Conservation (phyloP, 2,329 filamentous ascomycete species). For the Phoma sp. region DNA sequence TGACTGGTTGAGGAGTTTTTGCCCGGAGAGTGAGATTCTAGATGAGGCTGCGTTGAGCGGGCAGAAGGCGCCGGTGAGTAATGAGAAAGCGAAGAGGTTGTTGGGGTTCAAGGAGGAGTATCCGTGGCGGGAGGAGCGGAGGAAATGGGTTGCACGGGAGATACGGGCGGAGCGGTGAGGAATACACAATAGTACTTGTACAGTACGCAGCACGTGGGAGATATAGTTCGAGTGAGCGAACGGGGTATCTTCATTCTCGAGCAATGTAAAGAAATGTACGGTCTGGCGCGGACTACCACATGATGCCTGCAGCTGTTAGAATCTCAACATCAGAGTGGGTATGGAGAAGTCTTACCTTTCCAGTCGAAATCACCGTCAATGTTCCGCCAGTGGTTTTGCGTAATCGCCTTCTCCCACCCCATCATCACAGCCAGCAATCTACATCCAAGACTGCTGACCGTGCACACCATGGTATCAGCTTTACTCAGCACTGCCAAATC, state of each 20-base stretch:
- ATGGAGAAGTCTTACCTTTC: no score
- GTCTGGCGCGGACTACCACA: slow-evolving; percentile 32
- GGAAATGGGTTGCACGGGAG: slow-evolving; percentile 4
- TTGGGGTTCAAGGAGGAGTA: slow-evolving; percentile 66
- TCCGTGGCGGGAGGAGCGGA: slow-evolving; percentile 53
- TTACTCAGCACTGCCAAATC: slow-evolving; percentile 77
- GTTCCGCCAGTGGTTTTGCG: slow-evolving; percentile 73
- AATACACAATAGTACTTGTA: background rate
- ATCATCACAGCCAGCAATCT: slow-evolving; percentile 83
- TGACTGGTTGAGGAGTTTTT: slow-evolving; percentile 58
- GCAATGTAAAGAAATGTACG: background rate
- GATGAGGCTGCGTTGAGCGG: slow-evolving; percentile 59
- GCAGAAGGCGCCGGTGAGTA: slow-evolving; percentile 64
- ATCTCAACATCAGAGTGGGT: no score
- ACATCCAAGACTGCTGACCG: slow-evolving; percentile 72
- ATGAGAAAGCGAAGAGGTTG: slow-evolving; percentile 64
- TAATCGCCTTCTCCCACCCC: slow-evolving; percentile 71
- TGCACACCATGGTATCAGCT: slow-evolving; percentile 77
- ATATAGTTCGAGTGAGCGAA: background rate
- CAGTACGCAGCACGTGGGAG: background rate
- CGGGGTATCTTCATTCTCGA: slow-evolving; percentile 7
- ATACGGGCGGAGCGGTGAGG: background rate
- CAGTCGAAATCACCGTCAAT: slow-evolving; percentile 58
- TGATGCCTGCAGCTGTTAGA: no score
- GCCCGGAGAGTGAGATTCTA: slow-evolving; percentile 58